Evolutionary conservation across 441 rosid species (phyloP), one percentile per base, ranked within the genome.

Genomic region (Dalechampia spathulata): DNA sequence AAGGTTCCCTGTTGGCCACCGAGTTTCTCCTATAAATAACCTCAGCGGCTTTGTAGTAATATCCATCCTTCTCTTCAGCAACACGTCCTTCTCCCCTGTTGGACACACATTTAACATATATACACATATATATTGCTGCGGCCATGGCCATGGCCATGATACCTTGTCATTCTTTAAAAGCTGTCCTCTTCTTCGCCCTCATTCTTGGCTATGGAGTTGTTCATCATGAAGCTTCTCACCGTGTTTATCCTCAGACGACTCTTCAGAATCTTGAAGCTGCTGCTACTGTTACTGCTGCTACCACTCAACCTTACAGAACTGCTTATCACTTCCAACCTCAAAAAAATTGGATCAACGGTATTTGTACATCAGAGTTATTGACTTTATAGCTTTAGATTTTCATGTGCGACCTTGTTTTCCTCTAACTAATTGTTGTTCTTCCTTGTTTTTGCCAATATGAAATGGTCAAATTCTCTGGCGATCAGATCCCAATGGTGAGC

Each of bases 291-390:
- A 8, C 34, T 30, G 8, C 34, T 26, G 1, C 60, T 22, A 6
- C 5, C 17, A 60, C 41, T 40, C 90, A 83, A 61, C 86, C 85
- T 16, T 85, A 87, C 59, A 77, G 94, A 58, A 85, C 96, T 52
- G 81, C 69, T 38, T 90, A 65, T 38, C 96, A 90, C 70, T 90
- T 90, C 44, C 97, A 90, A 51, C 91, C 94, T 17, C 83, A 81
- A 6, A 80, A 74, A 66, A 90, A 90, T 42, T 90, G 91, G 97
- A 90, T 90, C 71, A 90, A 90, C 66, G 97, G 96, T 87, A 66
- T 22, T 39, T 49, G 10, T 23, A 27, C 49, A 5, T 10, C 10
- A 4, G 22, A 40, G 10, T 32, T 7, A 14, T n/a, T 53, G 16
- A 41, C 25, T 20, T 19, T 1, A 25, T 8, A 0, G 2, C 8